Conservation (phyloP, 2,329 filamentous ascomycete genomes). For the Xylariomycetidae sp. region DNA sequence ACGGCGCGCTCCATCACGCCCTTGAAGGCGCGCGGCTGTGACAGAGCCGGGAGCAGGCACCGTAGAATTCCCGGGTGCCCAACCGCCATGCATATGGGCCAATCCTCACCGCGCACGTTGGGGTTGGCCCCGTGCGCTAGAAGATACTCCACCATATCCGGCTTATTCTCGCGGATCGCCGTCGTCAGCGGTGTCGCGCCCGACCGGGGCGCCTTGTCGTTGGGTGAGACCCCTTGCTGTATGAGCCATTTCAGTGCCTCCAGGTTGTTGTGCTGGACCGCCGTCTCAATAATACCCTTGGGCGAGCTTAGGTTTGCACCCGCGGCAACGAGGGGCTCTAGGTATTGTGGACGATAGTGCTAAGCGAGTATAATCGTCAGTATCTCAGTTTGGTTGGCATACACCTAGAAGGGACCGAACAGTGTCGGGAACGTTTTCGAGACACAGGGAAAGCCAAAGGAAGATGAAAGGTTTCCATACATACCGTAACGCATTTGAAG, state of each 20-base stretch:
- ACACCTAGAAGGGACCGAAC: no score
- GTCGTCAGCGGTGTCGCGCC: constrained; percentile 61
- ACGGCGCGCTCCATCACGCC: constrained; percentile 66
- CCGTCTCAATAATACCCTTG: constrained; percentile 62
- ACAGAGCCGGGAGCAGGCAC: constrained; percentile 51
- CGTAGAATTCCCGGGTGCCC: constrained; percentile 55
- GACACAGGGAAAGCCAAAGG: no score
- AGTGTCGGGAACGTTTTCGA: no score
- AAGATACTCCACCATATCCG: constrained; percentile 45
- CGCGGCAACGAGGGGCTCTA: constrained; percentile 55
- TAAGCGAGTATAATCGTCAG: no score
- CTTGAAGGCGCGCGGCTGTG: constrained; percentile 58
- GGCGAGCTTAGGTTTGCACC: constrained; percentile 56
- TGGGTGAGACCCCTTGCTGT: constrained; percentile 54
- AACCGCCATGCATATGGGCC: constrained; percentile 68
- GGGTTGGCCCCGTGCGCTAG: constrained; percentile 47
- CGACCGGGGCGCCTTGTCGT: constrained; percentile 49
- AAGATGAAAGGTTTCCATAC: no score
- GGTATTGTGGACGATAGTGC: constrained; percentile 58
- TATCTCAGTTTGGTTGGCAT: no score
- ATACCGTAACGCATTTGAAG: constrained; percentile 66
- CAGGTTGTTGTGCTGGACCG: constrained; percentile 56
- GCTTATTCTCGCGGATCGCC: constrained; percentile 56
- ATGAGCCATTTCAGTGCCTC: constrained; percentile 58
- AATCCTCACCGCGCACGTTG: constrained; percentile 60